Conservation (phyloP, 2,329 filamentous ascomycete genomes). For the Leptographium procerum region DNA sequence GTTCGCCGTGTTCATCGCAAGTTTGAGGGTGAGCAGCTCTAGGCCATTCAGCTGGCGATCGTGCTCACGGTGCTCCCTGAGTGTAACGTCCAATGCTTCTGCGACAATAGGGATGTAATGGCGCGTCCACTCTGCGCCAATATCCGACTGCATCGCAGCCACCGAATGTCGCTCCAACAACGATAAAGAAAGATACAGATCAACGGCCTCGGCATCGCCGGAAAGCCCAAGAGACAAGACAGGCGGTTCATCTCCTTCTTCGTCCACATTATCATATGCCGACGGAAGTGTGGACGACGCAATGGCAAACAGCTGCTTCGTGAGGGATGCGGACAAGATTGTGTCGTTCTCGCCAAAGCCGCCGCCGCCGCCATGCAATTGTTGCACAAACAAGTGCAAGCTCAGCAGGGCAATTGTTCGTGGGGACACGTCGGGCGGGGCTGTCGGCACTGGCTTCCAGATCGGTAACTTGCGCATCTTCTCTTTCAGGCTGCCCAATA, state of each 20-base stretch:
- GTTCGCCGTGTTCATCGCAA: constrained; percentile 80
- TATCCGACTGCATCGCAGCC: constrained; percentile 31
- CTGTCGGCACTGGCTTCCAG: constrained; percentile 41
- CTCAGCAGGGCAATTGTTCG: constrained; percentile 53
- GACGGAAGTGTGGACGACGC: constrained; percentile 22
- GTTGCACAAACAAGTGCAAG: constrained; percentile 45
- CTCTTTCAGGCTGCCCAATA: constrained; percentile 42
- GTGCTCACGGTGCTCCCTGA: constrained; percentile 17
- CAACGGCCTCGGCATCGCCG: constrained; percentile 20
- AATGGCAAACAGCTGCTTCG: constrained; percentile 36
- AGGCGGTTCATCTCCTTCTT: constrained; percentile 14
- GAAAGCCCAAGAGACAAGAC: constrained; percentile 17
- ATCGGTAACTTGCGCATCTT: constrained; percentile 40
- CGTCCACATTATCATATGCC: constrained; percentile 19
- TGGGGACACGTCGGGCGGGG: constrained; percentile 37
- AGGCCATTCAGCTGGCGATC: constrained; percentile 22
- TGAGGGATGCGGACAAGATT: constrained; percentile 37
- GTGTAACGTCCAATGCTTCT: constrained; percentile 29
- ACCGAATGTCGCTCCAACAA: constrained; percentile 44
- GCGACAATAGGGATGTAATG: constrained; percentile 41
- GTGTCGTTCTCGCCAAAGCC: constrained; percentile 20
- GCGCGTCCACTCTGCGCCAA: constrained; percentile 32
- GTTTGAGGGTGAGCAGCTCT: constrained; percentile 45
- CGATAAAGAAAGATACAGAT: constrained; percentile 33
- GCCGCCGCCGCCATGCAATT: constrained; percentile 17